A percentile compares a stretch with the other conserved stretches of the same genome.
Evolutionary conservation across 1,284 basidiomycete genomes (phyloP).

Genomic region (Entoloma clypeatum): DNA sequence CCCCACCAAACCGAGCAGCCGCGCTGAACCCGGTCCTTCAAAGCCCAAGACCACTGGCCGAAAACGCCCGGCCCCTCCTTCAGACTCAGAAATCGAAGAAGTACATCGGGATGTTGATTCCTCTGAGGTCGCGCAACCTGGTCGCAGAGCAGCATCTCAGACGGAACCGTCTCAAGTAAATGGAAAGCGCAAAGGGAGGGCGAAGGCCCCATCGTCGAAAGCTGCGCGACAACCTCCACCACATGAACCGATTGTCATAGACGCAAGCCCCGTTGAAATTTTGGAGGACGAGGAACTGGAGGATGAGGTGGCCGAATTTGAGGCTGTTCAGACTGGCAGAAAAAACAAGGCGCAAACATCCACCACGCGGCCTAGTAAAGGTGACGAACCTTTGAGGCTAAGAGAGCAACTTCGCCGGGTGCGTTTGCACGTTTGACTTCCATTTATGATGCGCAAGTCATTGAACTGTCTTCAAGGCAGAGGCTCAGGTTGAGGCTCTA

Average conservation of each 20-base stretch:
- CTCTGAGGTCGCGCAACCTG: conserved; percentile 1
- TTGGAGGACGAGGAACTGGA: conserved; percentile 23
- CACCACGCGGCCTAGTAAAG: conserved; percentile 8
- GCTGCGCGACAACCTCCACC: conserved; percentile 10
- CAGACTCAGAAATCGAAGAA: conserved; percentile 20
- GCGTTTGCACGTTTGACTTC: conserved; percentile 7
- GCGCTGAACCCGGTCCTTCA: conserved; percentile 19
- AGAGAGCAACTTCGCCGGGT: conserved; percentile 29
- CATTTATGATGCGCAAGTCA: conserved; percentile 3
- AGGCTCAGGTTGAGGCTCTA: conserved; percentile 45
- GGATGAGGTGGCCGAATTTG: conserved; percentile 18
- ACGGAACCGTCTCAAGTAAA: no score
- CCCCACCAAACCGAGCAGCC: conserved; percentile 19
- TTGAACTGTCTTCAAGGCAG: conserved; percentile 30
- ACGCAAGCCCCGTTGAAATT: conserved; percentile 23
- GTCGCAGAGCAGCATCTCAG: conserved; percentile 4
- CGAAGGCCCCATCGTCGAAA: conserved; percentile 21
- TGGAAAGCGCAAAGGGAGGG: conserved; percentile 34
- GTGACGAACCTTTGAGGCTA: conserved; percentile 21
- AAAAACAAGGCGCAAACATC: conserved; percentile 12
- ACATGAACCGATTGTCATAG: conserved; percentile 25
- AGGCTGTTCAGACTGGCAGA: conserved; percentile 18
- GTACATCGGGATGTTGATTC: conserved; percentile 10
- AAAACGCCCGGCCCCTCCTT: conserved; percentile 8
- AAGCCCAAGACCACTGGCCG: conserved; percentile 16